phyloP scores from a whole-genome alignment of 1,139 yeast genomes.

The Saccharomyces hybrid region DNA sequence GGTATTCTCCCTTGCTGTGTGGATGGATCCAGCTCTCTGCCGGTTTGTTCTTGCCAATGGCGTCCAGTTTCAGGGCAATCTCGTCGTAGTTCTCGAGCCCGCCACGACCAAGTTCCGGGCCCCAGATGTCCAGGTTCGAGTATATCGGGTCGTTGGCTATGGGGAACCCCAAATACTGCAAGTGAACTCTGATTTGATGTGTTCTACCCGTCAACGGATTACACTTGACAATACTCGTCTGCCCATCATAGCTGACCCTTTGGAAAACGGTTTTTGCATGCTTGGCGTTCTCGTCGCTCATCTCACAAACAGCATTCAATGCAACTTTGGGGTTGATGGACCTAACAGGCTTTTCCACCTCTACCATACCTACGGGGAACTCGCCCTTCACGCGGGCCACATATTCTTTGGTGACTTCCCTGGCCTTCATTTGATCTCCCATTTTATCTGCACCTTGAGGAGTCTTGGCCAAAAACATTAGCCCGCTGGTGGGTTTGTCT shows the following conservation, averaged over 20 bases:
- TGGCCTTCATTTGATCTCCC: constrained; percentile 63
- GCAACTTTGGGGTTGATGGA: constrained; percentile 77
- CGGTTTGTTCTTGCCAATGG: constrained; percentile 59
- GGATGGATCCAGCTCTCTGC: constrained; percentile 66
- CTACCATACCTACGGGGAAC: constrained; percentile 52
- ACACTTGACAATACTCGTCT: constrained; percentile 67
- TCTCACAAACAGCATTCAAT: constrained; percentile 48
- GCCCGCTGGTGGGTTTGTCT: constrained; percentile 84
- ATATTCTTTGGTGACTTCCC: constrained; percentile 74
- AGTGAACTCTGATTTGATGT: constrained; percentile 88
- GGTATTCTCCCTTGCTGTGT: constrained; percentile 47
- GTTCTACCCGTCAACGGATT: constrained; percentile 86
- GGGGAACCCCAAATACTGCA: constrained; percentile 80
- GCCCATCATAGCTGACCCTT: constrained; percentile 38
- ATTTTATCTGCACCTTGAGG: constrained; percentile 72
- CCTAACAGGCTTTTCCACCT: constrained; percentile 59
- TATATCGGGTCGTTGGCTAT: constrained; percentile 93
- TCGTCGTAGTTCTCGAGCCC: constrained; percentile 43
- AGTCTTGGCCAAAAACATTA: constrained; percentile 85
- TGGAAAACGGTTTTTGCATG: constrained; percentile 43
- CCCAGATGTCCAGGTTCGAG: constrained; percentile 71
- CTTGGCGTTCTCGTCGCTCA: constrained; percentile 54
- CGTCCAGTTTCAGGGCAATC: constrained; percentile 44
- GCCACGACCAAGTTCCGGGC: constrained; percentile 54
- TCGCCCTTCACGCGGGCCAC: constrained; percentile 82